Conservation (phyloP, 2,329 filamentous ascomycete genomes). For the Sclerotinia nivalis region DNA sequence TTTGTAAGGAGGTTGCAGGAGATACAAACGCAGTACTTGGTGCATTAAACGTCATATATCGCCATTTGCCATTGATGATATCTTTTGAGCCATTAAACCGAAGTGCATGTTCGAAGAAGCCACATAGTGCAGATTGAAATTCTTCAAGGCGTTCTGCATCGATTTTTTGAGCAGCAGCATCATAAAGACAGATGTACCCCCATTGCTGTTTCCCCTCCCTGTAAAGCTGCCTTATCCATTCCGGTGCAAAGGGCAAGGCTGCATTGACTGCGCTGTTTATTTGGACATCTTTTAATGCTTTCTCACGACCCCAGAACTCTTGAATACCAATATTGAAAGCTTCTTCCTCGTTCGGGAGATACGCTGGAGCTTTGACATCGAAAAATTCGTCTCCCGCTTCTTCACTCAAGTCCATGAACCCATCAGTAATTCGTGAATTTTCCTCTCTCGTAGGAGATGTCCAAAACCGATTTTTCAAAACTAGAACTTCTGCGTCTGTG, state of each 20-base stretch:
- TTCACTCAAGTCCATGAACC: neutral
- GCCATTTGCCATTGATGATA: neutral
- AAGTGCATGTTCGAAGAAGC: neutral
- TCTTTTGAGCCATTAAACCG: conserved; percentile 7
- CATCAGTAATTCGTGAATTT: neutral
- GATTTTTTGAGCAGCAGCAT: neutral
- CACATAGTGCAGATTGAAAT: neutral
- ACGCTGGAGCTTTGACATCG: neutral
- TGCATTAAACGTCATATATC: neutral
- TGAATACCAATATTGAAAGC: neutral
- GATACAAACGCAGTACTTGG: neutral
- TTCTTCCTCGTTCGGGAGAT: neutral
- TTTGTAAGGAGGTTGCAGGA: too few species aligned
- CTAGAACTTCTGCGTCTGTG: conserved; percentile 7
- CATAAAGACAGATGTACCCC: neutral
- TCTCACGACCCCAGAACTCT: neutral
- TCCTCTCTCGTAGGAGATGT: neutral
- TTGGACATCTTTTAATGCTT: too few species aligned
- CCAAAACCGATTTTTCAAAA: conserved; percentile 23
- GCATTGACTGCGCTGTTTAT: neutral
- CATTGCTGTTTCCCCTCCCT: neutral
- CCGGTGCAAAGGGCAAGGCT: neutral
- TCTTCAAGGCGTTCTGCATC: neutral
- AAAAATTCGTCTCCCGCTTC: neutral
- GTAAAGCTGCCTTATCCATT: neutral